Evolutionary conservation across 768 basidiomycete species (phyloP).

Genomic region (Neoboletus brunneissimus): DNA sequence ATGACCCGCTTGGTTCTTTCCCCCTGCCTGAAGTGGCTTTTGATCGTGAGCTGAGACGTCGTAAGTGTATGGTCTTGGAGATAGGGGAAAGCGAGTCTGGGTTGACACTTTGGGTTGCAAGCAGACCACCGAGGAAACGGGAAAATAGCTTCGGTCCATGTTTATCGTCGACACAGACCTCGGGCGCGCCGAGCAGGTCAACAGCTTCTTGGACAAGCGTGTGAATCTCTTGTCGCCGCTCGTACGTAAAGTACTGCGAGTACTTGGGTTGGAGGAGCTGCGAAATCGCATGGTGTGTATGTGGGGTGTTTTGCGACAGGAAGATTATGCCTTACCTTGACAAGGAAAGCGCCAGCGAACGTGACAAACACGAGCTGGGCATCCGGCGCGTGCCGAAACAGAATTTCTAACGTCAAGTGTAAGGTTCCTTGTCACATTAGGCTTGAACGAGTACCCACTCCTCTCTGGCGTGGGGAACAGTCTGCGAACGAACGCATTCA

Average conservation of each 20-base stretch:
- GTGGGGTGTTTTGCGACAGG: not conserved
- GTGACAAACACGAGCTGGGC: slow-evolving; percentile 77
- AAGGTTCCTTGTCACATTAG: not conserved
- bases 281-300: not conserved
- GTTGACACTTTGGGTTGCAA: slow-evolving; percentile 53
- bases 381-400: slow-evolving; percentile 72
- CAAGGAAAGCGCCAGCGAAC: slow-evolving; percentile 78
- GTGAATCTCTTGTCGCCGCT: slow-evolving; percentile 62
- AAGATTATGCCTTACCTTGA: slow-evolving; percentile 52
- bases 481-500: slow-evolving; percentile 57
- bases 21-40: slow-evolving; percentile 8
- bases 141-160: slow-evolving; percentile 82
- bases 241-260: slow-evolving; percentile 52
- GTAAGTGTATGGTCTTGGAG: slow-evolving; percentile 22
- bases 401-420: slow-evolving; percentile 41
- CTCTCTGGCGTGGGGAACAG: slow-evolving; percentile 51
- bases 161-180: slow-evolving; percentile 75
- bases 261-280: slow-evolving; percentile 81
- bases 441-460: slow-evolving; percentile 36
- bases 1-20: slow-evolving; percentile 7
- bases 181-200: slow-evolving; percentile 63
- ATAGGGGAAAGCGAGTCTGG: slow-evolving; percentile 12
- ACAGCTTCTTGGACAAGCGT: slow-evolving; percentile 62
- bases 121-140: slow-evolving; percentile 69
- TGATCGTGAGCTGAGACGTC: slow-evolving; percentile 10